Conservation (phyloP, 2,329 filamentous ascomycete genomes). For the Hypoxylon sp. region DNA sequence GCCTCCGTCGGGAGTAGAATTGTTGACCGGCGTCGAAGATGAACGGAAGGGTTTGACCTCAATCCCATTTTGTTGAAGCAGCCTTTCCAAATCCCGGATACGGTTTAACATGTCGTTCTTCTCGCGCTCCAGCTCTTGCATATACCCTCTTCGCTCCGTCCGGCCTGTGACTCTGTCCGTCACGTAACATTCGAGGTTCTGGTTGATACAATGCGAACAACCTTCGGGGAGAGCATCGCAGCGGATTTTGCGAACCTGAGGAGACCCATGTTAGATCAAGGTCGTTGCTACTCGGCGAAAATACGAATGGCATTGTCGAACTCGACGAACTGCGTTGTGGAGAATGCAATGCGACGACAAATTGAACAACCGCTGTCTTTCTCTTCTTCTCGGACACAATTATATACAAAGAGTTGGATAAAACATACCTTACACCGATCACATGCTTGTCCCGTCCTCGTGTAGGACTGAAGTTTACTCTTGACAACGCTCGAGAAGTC, state of each 20-base stretch:
- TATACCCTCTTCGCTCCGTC: conserved; percentile 82
- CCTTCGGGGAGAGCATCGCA: conserved; percentile 86
- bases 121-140: conserved; percentile 81
- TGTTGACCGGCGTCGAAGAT: conserved; percentile 52
- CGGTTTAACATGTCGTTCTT: conserved; percentile 76
- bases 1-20: conserved; percentile 48
- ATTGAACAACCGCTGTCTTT: conserved; percentile 5
- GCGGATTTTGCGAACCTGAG: conserved; percentile 82
- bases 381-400: conserved; percentile 7
- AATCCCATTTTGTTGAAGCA: conserved; percentile 72
- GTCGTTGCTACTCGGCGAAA: conserved; percentile 15
- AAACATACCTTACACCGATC: conserved; percentile 84
- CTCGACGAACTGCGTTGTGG: conserved; percentile 14
- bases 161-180: conserved; percentile 90
- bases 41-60: conserved; percentile 69
- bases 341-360: conserved; percentile 19
- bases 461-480: conserved; percentile 68
- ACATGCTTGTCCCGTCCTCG: conserved; percentile 85
- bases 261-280: conserved; percentile 44
- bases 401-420: conserved; percentile 3
- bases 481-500: conserved; percentile 71
- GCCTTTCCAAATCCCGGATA: conserved; percentile 77
- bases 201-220: conserved; percentile 84
- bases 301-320: conserved; percentile 15
- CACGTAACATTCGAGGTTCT: conserved; percentile 83